These are phyloP conservation scores for Colletotrichum liaoningense DNA, from an alignment of 2,329 filamentous ascomycete genomes.

Conservation along the genomic window DNA sequence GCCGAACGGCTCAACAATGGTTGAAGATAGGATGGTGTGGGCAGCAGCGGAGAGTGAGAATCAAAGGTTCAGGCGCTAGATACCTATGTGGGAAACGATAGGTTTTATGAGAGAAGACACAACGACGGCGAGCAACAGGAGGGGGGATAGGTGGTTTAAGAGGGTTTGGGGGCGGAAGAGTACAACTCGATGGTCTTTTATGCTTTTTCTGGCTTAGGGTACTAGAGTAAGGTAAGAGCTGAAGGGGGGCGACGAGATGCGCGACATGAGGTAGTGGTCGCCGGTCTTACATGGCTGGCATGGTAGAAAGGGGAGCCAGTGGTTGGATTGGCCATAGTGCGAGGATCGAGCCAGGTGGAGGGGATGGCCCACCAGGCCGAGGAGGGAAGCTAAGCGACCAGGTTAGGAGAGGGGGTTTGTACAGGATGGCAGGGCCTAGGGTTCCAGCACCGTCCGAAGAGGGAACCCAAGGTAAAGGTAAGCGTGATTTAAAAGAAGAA, in stretches of 20 bases:
- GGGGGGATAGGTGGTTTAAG: neutral
- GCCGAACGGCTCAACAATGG: too few relatives aligned
- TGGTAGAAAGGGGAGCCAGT: neutral
- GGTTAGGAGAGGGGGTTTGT: neutral
- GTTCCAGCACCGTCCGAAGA: neutral
- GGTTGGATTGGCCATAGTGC: slow-evolving; percentile 1
- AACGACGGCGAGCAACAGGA: neutral
- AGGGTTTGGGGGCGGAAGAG: neutral
- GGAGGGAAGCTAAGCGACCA: neutral
- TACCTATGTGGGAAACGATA: neutral
- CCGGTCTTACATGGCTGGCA: neutral
- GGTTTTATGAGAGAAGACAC: neutral
- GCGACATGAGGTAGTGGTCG: neutral
- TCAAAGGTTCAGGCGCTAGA: neutral
- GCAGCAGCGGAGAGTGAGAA: neutral
- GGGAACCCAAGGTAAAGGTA: neutral
- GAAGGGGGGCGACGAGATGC: slow-evolving; percentile 11
- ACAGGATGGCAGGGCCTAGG: neutral
- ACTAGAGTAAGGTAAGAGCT: neutral
- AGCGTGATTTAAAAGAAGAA: too few relatives aligned
- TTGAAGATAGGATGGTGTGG: neutral
- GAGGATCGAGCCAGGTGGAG: neutral
- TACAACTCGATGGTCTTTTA: slow-evolving; percentile 19
- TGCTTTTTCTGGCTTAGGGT: slow-evolving; percentile 27
- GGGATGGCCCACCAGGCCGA: neutral